Base-by-base conservation (phyloP, 306 rosid species). In the Cicer judaicum region DNA sequence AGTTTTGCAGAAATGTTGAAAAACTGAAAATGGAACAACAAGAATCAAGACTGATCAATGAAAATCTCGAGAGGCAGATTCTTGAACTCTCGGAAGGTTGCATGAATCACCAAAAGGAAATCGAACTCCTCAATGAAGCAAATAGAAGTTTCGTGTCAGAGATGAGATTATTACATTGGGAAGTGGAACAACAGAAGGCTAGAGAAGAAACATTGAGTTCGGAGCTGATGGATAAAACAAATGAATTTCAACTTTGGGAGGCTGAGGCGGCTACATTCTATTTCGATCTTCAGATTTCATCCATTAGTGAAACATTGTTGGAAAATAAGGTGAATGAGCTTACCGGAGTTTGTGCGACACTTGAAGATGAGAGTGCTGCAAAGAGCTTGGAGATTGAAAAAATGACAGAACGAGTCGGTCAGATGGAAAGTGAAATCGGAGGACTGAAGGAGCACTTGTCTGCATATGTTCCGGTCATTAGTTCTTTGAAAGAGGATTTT, bases 241-340 rank as follows among this genome's bases (percentile, higher is more conserved):
- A 84, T 9, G 92, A 89, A 74, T 90, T 89, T 68, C 84, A 90
- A 81, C 89, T 95, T 60, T 95, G 97, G 98, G 99, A 95, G 70
- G 90, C 91, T 21, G 99, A 95, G 82, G 98, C 99, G 57, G 84
- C 91, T 49, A 70, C 98, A 7, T 92, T 95, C 82, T 95, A 89
- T 75, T 95, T 92, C 50, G 96, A 92, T 89, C 90, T 92, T 76
- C 99, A 92, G 77, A 83, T 81, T 49, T 92, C 99, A 5, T 84
- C 96, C 43, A 80, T 89, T 8, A 93, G 85, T 72, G 99, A 95
- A 80, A 91, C 89, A 6, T 85, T 95, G 70, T 89, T 90, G 75
- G 98, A 95, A 88, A 84, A 84, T 38, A 89, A 88, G 85, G 92
- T 95, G 18, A 85, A 84, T 39, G 99, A 95, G 76, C 97, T 95